A percentile compares a stretch with the other conserved stretches of the same genome.
These are phyloP conservation scores for Micractinium conductrix DNA, from an alignment of 139 green algal genomes.

Conservation along the genomic window DNA sequence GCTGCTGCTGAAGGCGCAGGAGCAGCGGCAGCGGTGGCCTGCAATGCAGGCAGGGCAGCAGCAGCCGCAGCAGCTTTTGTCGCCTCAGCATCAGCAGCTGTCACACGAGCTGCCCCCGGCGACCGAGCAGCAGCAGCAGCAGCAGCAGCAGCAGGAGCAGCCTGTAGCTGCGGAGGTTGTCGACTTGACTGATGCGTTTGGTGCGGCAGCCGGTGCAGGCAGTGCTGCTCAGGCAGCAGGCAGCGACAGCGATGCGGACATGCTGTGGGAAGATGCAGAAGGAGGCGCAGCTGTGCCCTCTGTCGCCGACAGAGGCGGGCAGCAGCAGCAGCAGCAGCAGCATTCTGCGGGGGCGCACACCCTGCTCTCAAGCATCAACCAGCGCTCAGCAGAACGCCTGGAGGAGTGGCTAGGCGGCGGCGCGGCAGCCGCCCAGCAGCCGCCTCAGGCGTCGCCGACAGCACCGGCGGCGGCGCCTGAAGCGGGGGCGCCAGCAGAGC, in stretches of 20 bases:
- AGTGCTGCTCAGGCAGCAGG: background rate
- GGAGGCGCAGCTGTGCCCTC: background rate
- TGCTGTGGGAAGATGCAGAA: background rate
- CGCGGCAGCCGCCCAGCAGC: background rate
- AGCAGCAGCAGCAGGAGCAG: background rate
- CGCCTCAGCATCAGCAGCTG: background rate
- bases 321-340: background rate
- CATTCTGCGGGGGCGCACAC: too few relatives aligned
- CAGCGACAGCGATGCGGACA: slow-evolving; percentile 1
- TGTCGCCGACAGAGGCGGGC: background rate
- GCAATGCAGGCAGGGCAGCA: background rate
- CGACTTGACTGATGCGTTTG: background rate
- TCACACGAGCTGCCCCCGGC: background rate
- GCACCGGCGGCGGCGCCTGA: background rate
- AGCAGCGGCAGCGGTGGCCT: background rate
- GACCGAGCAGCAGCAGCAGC: background rate
- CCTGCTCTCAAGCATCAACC: slow-evolving; percentile 17
- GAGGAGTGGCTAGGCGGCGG: slow-evolving; percentile 27
- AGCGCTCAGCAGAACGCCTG: background rate
- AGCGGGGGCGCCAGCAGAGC: background rate
- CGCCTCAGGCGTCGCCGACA: background rate
- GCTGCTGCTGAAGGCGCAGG: background rate
- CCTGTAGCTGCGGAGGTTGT: background rate
- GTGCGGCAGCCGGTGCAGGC: background rate
- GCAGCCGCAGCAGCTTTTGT: background rate